Evolutionary conservation across 2,329 filamentous ascomycete species (phyloP).

Genomic region (Biscogniauxia mediterranea): DNA sequence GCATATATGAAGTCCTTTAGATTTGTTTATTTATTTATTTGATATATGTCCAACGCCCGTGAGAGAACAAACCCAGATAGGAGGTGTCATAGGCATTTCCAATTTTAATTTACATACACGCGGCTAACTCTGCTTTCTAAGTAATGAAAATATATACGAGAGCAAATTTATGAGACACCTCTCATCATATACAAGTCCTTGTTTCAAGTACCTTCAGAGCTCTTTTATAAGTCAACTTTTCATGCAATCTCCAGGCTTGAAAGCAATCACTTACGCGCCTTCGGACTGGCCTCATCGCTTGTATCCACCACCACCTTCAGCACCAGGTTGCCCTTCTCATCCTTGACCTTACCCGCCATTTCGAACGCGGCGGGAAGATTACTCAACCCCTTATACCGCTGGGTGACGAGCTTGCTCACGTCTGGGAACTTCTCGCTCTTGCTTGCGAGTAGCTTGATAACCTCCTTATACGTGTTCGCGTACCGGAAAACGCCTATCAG

Average conservation of each 20-base stretch:
- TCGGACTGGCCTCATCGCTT: conserved; percentile 20
- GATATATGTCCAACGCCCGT: no score
- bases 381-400: conserved; percentile 63
- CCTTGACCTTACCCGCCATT: conserved; percentile 69
- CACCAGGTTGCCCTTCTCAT: conserved; percentile 67
- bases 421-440: conserved; percentile 55
- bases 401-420: conserved; percentile 67
- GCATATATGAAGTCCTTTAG: no score
- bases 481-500: conserved; percentile 78
- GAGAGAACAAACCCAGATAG: no score
- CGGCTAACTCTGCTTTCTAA: no score
- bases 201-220: neutral
- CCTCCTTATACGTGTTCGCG: conserved; percentile 67
- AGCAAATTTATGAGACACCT: no score
- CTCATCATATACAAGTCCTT: neutral
- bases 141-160: no score
- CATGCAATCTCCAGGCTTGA: neutral
- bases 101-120: no score
- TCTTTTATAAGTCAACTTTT: neutral
- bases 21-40: no score
- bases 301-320: conserved; percentile 68
- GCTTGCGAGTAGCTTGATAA: conserved; percentile 51
- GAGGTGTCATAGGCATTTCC: no score
- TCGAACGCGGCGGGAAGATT: conserved; percentile 66
- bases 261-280: conserved; percentile 1